Conservation (phyloP, 2,329 filamentous ascomycete genomes). For the Botrytis hyacinthi region DNA sequence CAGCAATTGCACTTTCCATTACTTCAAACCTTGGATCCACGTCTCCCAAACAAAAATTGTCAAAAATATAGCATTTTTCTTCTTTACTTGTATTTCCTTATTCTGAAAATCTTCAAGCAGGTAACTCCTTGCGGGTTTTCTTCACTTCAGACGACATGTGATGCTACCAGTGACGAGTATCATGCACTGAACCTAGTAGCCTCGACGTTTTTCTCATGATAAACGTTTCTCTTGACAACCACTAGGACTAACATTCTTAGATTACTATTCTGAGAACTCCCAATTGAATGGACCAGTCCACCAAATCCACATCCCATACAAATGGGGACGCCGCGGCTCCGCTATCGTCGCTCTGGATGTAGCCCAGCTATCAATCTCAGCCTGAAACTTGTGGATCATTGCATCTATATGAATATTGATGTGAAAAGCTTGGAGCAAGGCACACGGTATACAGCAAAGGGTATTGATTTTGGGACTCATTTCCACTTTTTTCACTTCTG, state of each 20-base stretch:
- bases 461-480: background rate
- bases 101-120: background rate
- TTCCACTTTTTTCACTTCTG: constrained; percentile 15
- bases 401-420: background rate
- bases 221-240: background rate
- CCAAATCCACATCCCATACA: constrained; percentile 1
- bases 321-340: constrained; percentile 25
- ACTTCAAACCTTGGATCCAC: constrained; percentile 9
- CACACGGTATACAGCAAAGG: background rate
- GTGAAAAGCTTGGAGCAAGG: background rate
- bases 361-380: constrained; percentile 5
- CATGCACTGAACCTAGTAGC: background rate
- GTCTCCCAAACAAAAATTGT: constrained; percentile 1
- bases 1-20: constrained; percentile 12
- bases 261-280: background rate
- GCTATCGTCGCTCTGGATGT: constrained; percentile 17
- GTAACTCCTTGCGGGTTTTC: background rate
- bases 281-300: background rate
- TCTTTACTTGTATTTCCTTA: background rate
- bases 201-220: background rate
- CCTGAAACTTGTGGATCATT: constrained; percentile 10
- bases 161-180: background rate
- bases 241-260: background rate
- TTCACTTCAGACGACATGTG: background rate
- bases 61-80: constrained; percentile 8